A percentile compares a stretch with the other conserved stretches of the same genome.
These are phyloP conservation scores for Syzygium malaccense DNA, from an alignment of 441 rosid species.

Conservation along the genomic window DNA sequence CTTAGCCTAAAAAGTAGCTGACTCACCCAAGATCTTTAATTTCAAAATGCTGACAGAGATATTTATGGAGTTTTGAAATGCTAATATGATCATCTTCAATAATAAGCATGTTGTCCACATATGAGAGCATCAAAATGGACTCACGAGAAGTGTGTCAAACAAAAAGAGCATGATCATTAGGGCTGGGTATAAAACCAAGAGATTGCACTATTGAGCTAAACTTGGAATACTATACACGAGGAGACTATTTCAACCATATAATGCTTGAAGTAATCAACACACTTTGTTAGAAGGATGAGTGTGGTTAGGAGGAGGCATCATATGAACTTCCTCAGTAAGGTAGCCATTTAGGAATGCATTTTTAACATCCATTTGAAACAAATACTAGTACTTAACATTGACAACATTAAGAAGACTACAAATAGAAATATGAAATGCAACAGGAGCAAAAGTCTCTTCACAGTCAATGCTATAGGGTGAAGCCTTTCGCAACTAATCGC, in stretches of 20 bases:
- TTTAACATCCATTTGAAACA: neutral
- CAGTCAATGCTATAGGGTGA: neutral
- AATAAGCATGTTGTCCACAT: neutral
- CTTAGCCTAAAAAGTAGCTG: neutral
- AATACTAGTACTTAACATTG: neutral
- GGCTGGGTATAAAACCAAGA: neutral
- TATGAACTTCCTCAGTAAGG: neutral
- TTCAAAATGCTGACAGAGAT: neutral
- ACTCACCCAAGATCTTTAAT: neutral
- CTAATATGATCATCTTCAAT: neutral
- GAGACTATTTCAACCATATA: neutral
- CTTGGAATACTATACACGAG: neutral
- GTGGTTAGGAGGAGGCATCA: neutral
- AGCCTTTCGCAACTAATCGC: neutral
- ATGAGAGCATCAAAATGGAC: neutral
- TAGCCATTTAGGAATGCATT: neutral
- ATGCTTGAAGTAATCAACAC: neutral
- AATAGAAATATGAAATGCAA: neutral
- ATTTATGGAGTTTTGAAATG: neutral
- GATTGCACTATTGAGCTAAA: neutral
- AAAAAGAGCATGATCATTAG: neutral
- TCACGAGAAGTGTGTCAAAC: neutral
- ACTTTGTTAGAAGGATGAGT: neutral
- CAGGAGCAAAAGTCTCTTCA: neutral
- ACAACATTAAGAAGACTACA: neutral